Evolutionary conservation across 495 filamentous ascomycete species (phyloP).

Genomic region (Aspergillus campestris): DNA sequence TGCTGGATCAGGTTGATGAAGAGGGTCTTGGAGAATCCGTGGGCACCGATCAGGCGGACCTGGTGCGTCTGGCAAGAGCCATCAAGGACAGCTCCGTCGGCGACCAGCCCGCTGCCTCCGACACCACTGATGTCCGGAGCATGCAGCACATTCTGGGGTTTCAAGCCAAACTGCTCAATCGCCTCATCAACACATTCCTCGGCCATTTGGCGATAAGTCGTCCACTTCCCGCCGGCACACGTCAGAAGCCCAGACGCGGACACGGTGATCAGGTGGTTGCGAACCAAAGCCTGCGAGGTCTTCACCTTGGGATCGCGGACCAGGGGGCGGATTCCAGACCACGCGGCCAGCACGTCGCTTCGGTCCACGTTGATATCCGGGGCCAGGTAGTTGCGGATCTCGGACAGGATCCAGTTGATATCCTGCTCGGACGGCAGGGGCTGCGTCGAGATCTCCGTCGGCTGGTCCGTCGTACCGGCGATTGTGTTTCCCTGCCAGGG

Average conservation of each 20-base stretch:
- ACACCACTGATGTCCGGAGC: constrained; percentile 73
- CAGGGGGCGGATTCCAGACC: constrained; percentile 89
- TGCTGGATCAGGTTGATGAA: constrained; percentile 99
- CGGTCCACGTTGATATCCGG: constrained; percentile 91
- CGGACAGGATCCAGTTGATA: constrained; percentile 92
- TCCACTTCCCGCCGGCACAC: constrained; percentile 98
- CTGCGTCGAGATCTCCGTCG: constrained; percentile 70
- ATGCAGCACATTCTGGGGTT: constrained; percentile 46
- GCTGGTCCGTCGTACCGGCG: constrained; percentile 90
- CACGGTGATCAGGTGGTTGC: constrained; percentile 87
- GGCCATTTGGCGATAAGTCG: constrained; percentile 97
- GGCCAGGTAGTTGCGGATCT: constrained; percentile 81
- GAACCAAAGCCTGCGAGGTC: constrained; percentile 90
- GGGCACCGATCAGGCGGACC: constrained; percentile 83
- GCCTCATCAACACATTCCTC: constrained; percentile 95
- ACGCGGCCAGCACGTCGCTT: constrained; percentile 90
- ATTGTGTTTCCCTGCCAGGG: constrained; percentile 99
- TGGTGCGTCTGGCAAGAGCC: constrained; percentile 87
- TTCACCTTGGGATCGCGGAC: constrained; percentile 91
- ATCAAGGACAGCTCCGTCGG: constrained; percentile 69
- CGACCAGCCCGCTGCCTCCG: constrained; percentile 49
- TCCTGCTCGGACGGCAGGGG: constrained; percentile 86
- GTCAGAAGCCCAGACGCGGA: constrained; percentile 83
- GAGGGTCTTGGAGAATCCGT: constrained; percentile 88
- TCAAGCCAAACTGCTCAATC: constrained; percentile 66